A percentile compares a stretch with the other conserved stretches of the same genome.
Conservation (phyloP, 768 basidiomycete species). For the Pholiota microspora region DNA sequence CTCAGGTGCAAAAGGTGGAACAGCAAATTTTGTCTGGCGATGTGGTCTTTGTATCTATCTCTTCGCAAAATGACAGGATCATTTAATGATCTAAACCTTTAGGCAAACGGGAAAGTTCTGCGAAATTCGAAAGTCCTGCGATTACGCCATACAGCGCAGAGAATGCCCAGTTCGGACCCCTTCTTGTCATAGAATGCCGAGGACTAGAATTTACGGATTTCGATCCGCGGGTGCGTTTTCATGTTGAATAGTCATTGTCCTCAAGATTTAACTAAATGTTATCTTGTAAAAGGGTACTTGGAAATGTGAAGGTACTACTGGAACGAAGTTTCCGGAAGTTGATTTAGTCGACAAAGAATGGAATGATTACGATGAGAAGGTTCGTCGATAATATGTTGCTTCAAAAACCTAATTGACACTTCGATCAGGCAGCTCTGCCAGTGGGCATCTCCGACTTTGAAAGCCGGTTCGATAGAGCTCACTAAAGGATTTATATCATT, state of each 20-base stretch:
- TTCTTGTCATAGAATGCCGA: slow-evolving; percentile 79
- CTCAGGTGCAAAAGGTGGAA: slow-evolving; percentile 63
- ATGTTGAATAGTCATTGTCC: neutral
- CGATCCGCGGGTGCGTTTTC: slow-evolving; percentile 58
- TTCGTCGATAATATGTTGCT: slow-evolving; percentile 21
- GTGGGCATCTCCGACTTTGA: slow-evolving; percentile 71
- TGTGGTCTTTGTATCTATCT: slow-evolving; percentile 57
- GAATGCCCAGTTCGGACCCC: slow-evolving; percentile 58
- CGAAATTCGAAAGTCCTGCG: slow-evolving; percentile 65
- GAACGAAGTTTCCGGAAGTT: slow-evolving; percentile 61
- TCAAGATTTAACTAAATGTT: slow-evolving; percentile 1
- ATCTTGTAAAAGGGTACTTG: slow-evolving; percentile 88
- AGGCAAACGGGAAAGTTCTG: slow-evolving; percentile 79
- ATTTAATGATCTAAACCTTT: neutral
- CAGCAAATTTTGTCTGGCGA: slow-evolving; percentile 80
- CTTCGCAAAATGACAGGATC: neutral
- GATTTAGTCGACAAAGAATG: slow-evolving; percentile 69
- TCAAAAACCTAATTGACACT: slow-evolving; percentile 3
- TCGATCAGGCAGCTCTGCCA: slow-evolving; percentile 50
- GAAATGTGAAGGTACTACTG: slow-evolving; percentile 66
- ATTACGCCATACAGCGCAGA: slow-evolving; percentile 59
- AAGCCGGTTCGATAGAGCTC: slow-evolving; percentile 68
- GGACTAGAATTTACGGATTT: slow-evolving; percentile 83
- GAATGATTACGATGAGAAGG: slow-evolving; percentile 93
- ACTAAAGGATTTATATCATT: slow-evolving; percentile 9